A percentile compares a stretch with the other conserved stretches of the same genome.
These are phyloP conservation scores for Pelargonium nanum DNA, from an alignment of 345 rosid species.

Conservation along the genomic window DNA sequence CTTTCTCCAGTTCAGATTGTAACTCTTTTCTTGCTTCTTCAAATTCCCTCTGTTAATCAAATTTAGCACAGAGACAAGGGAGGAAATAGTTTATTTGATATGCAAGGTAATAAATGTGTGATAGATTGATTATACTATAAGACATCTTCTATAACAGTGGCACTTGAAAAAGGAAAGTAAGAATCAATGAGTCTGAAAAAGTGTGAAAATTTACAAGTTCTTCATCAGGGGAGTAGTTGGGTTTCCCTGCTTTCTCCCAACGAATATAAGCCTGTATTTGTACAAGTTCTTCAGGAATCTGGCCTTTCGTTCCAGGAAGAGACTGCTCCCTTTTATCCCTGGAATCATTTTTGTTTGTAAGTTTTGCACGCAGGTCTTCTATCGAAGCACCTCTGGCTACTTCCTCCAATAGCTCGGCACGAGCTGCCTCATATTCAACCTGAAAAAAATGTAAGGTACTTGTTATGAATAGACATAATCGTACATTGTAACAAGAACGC, in stretches of 20 bases:
- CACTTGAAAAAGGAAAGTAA: neutral
- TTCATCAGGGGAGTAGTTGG: conserved; percentile 7
- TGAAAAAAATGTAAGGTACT: conserved; percentile 18
- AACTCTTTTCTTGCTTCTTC: conserved; percentile 62
- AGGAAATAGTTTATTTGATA: neutral
- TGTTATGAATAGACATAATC: neutral
- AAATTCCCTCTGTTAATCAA: conserved; percentile 39
- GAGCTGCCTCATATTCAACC: conserved; percentile 95
- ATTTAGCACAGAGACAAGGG: conserved; percentile 3
- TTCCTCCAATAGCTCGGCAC: conserved; percentile 77
- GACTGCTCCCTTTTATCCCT: conserved; percentile 11
- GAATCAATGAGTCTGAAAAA: conserved; percentile 8
- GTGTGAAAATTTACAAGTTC: conserved; percentile 31
- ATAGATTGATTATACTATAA: neutral
- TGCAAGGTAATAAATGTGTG: too few relatives aligned
- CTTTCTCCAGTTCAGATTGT: conserved; percentile 48
- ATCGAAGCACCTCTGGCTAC: conserved; percentile 64
- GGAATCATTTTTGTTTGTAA: conserved; percentile 42
- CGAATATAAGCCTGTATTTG: neutral
- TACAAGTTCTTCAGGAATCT: neutral
- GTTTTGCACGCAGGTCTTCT: conserved; percentile 58
- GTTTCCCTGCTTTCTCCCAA: neutral
- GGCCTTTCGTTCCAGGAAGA: neutral
- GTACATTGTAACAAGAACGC: neutral
- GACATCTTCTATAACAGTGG: too few relatives aligned